Conservation (phyloP, 2,329 filamentous ascomycete species). For the Clonostachys rosea region DNA sequence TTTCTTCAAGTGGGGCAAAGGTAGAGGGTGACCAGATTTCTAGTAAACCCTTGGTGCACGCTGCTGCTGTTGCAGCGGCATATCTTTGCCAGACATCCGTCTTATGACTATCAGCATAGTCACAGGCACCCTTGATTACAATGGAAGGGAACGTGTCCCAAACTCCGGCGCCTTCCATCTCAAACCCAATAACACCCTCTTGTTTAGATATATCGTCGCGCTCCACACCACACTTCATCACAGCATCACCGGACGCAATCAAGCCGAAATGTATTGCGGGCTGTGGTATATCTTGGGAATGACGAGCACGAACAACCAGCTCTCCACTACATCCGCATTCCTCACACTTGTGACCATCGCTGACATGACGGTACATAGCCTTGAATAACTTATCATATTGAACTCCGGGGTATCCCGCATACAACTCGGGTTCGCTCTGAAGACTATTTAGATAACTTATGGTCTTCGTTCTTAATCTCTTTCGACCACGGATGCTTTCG, state of each 20-base stretch:
- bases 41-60: slow-evolving; percentile 9
- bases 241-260: neutral
- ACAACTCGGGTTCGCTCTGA: neutral
- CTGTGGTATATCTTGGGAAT: slow-evolving; percentile 2
- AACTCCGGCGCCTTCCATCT: slow-evolving; percentile 24
- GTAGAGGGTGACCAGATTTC: neutral
- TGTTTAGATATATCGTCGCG: neutral
- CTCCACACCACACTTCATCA: neutral
- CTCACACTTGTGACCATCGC: neutral
- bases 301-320: slow-evolving; percentile 1
- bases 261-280: slow-evolving; percentile 1
- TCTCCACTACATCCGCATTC: neutral
- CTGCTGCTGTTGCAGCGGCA: slow-evolving; percentile 30
- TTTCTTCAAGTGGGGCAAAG: no score
- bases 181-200: slow-evolving; percentile 11
- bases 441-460: neutral
- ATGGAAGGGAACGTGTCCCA: slow-evolving; percentile 26
- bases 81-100: slow-evolving; percentile 26
- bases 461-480: neutral
- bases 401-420: slow-evolving; percentile 6
- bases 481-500: neutral
- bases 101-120: slow-evolving; percentile 18
- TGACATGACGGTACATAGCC: slow-evolving; percentile 7
- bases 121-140: slow-evolving; percentile 29
- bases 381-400: slow-evolving; percentile 9